Evolutionary conservation across 2,329 filamentous ascomycete genomes (phyloP).

Genomic region (Mariannaea elegans): DNA sequence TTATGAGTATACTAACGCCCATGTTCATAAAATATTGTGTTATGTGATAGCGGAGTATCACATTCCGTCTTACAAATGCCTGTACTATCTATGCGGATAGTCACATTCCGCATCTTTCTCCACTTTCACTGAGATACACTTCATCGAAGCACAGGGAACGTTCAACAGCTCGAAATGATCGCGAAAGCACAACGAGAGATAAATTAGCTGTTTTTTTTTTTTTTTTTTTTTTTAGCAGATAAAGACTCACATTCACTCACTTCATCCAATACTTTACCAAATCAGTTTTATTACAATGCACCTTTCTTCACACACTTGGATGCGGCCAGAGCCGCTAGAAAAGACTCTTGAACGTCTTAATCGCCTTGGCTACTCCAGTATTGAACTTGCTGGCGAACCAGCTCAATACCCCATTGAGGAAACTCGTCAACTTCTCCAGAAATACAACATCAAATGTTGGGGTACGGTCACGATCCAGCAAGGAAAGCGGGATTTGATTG

Average conservation of each 20-base stretch:
- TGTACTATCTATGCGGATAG: background rate
- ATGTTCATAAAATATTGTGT: background rate
- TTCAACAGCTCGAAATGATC: too few relatives aligned
- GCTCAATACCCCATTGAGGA: background rate
- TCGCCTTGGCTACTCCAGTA: constrained; percentile 25
- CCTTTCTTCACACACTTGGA: constrained; percentile 33
- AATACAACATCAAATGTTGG: constrained; percentile 29
- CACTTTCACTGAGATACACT: too few relatives aligned
- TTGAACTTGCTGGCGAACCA: constrained; percentile 30
- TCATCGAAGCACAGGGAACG: too few relatives aligned
- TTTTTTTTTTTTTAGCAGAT: too few relatives aligned
- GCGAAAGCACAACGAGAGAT: too few relatives aligned
- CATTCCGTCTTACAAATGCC: background rate
- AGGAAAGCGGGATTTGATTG: constrained; percentile 28
- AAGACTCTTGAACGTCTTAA: constrained; percentile 25
- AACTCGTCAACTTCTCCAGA: constrained; percentile 22
- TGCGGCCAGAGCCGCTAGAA: constrained; percentile 30
- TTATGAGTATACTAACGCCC: too few relatives aligned
- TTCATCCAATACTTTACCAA: background rate
- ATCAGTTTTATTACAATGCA: constrained; percentile 26
- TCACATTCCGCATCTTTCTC: constrained; percentile 8
- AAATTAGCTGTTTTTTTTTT: too few relatives aligned
- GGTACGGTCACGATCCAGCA: constrained; percentile 32
- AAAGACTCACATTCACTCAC: too few relatives aligned
- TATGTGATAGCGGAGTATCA: background rate